Evolutionary conservation across 108 stramenopile species (phyloP), one percentile per base, ranked within the genome.

Genomic region (Nannochloropsis salina): DNA sequence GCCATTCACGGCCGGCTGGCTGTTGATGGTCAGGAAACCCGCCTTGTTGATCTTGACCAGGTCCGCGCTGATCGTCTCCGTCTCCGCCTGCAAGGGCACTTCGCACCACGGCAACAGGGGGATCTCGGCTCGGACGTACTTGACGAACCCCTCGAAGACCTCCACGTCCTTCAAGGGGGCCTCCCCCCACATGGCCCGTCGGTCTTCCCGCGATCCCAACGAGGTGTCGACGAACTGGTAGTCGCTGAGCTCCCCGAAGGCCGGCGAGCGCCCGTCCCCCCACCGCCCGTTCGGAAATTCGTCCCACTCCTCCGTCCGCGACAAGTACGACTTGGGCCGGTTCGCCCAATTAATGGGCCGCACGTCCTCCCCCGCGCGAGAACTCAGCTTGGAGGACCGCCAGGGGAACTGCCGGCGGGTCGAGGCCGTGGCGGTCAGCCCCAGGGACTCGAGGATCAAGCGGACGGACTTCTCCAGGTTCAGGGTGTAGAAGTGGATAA

Each of bases 311-410:
- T 95, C 95, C 9, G 98, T 98, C 44, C 98, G 89, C 90, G 93
- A 91, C 20, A 97, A 90, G 91, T 98, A 98, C 41, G 93, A 93
- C 88, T 95, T 94, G 8, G 96, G 98, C 12, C 98, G 93, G 86
- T 98, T 98, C 31, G 97, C 97, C 98, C 98, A 98, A 82, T 97
- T 96, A 87, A 98, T 98, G 22, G 98, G 98, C 83, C 98, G 94
- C 80, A 96, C 95, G 84, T 93, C 94, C 91, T 96, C 96, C 85
- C 90, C 92, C 41, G 90, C 85, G 44, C 97, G 87, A 9, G 22
- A 44, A 18, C 42, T 31, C 9, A 83, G 80, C 83, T 84, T 42
- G 41, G 81, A 89, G 82, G 85, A 42, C 22, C 88, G 88, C 89
- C 89, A 91, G 9, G 90, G 90, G 43, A 90, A 88, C 88, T 82